phyloP scores from a whole-genome alignment of 1,284 basidiomycete species.

The Ustanciosporium gigantosporum region DNA sequence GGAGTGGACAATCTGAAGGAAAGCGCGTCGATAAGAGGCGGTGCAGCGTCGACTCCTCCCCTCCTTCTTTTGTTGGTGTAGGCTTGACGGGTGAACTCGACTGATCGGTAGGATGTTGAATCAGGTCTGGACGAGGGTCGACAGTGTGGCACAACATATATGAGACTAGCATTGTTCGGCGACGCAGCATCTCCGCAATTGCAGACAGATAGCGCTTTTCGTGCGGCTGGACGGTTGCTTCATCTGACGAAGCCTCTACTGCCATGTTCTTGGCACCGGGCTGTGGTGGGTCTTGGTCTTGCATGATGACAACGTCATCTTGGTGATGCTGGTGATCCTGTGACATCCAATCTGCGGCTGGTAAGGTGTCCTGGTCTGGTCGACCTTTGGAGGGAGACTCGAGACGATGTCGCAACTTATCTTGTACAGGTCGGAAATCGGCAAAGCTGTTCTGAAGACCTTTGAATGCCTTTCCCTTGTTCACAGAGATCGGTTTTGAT shows the following conservation, averaged over 20 bases:
- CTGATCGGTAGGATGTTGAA: slow-evolving; percentile 9
- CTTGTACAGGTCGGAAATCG: slow-evolving; percentile 29
- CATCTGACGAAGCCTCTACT: too few species aligned
- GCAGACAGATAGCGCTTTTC: slow-evolving; percentile 16
- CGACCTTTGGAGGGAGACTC: too few species aligned
- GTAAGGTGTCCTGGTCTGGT: too few species aligned
- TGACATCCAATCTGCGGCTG: too few species aligned
- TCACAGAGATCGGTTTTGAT: slow-evolving; percentile 12
- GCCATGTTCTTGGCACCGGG: too few species aligned
- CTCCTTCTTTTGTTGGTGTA: not conserved
- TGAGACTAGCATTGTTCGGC: slow-evolving; percentile 25
- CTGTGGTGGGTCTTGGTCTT: not conserved
- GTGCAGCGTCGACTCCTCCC: slow-evolving; percentile 11
- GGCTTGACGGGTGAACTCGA: slow-evolving; percentile 1
- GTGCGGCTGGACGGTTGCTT: too few species aligned
- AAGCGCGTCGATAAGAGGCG: slow-evolving; percentile 31
- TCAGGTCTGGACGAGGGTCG: slow-evolving; percentile 3
- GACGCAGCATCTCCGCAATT: slow-evolving; percentile 22
- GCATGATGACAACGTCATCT: not conserved
- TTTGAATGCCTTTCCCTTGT: slow-evolving; percentile 20
- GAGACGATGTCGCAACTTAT: slow-evolving; percentile 20
- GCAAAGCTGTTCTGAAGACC: slow-evolving; percentile 36
- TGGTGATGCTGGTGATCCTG: not conserved
- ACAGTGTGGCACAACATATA: slow-evolving; percentile 26
- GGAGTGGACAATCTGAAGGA: slow-evolving; percentile 9